Evolutionary conservation across 805 yeast species (phyloP).

Genomic region (Ogataea chonburiensis): DNA sequence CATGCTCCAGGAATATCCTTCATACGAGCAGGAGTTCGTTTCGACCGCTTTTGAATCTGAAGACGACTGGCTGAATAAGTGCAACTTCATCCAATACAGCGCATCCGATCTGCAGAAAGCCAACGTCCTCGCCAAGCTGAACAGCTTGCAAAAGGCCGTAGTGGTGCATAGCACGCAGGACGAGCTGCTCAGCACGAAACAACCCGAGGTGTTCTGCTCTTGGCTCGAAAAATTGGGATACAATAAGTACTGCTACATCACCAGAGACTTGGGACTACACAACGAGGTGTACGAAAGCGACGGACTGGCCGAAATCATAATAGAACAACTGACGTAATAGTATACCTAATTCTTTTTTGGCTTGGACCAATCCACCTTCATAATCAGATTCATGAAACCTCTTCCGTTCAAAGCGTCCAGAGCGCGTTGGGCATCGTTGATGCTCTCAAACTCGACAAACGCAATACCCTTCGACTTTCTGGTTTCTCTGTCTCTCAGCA

Average conservation of each 20-base stretch:
- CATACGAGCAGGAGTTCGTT: conserved; percentile 51
- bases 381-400: conserved; percentile 88
- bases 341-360: conserved; percentile 29
- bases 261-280: conserved; percentile 56
- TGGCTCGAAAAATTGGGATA: conserved; percentile 31
- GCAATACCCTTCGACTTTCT: conserved; percentile 96
- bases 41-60: conserved; percentile 48
- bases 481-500: conserved; percentile 89
- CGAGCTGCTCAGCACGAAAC: conserved; percentile 56
- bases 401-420: conserved; percentile 76
- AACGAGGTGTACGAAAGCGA: conserved; percentile 56
- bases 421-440: conserved; percentile 72
- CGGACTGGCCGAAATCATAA: conserved; percentile 31
- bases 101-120: conserved; percentile 1
- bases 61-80: conserved; percentile 15
- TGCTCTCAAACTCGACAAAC: conserved; percentile 76
- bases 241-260: conserved; percentile 20
- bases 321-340: conserved; percentile 8
- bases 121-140: conserved; percentile 9
- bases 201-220: conserved; percentile 41
- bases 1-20: conserved; percentile 60
- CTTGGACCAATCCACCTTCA: conserved; percentile 62
- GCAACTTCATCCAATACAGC: conserved; percentile 22
- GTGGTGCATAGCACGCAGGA: conserved; percentile 64
- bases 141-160: conserved; percentile 25